phyloP scores from a whole-genome alignment of 2,329 filamentous ascomycete genomes.

The Chlorencoelia australis region DNA sequence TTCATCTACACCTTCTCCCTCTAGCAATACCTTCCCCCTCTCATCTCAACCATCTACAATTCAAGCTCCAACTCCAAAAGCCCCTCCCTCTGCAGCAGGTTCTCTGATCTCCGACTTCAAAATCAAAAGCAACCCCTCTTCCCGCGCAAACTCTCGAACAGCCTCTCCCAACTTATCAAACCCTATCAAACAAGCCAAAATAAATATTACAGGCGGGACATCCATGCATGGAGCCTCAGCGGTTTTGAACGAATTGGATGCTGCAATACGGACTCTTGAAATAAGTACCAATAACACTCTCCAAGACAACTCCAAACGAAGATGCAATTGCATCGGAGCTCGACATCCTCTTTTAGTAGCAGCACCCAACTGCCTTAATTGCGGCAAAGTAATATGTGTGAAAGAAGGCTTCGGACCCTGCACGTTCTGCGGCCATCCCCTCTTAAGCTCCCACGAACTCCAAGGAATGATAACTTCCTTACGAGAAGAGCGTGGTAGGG shows the following conservation, averaged over 20 bases:
- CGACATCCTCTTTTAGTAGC: conserved; percentile 83
- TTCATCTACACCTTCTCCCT: conserved; percentile 25
- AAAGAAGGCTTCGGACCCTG: conserved; percentile 91
- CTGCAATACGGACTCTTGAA: conserved; percentile 81
- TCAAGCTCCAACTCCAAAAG: conserved; percentile 31
- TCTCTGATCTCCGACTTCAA: conserved; percentile 73
- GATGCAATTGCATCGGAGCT: conserved; percentile 81
- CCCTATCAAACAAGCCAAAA: conserved; percentile 44
- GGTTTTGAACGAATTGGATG: conserved; percentile 59
- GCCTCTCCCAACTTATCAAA: conserved; percentile 41
- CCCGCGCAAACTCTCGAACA: conserved; percentile 38
- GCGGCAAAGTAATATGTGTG: conserved; percentile 90
- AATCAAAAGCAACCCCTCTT: conserved; percentile 40
- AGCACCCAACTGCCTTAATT: conserved; percentile 84
- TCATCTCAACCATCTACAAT: conserved; percentile 41
- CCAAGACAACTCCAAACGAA: conserved; percentile 47
- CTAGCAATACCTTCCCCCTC: conserved; percentile 29
- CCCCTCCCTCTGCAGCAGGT: conserved; percentile 55
- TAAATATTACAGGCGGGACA: conserved; percentile 64
- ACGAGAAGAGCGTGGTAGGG: conserved; percentile 73
- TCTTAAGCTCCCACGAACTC: conserved; percentile 64
- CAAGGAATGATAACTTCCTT: conserved; percentile 79
- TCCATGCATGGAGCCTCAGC: conserved; percentile 76
- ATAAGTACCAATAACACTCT: conserved; percentile 81
- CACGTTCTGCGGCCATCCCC: conserved; percentile 71